Evolutionary conservation across 2,329 filamentous ascomycete genomes (phyloP), one percentile per base, ranked within the genome.

Genomic region (Trichoderma sp.): DNA sequence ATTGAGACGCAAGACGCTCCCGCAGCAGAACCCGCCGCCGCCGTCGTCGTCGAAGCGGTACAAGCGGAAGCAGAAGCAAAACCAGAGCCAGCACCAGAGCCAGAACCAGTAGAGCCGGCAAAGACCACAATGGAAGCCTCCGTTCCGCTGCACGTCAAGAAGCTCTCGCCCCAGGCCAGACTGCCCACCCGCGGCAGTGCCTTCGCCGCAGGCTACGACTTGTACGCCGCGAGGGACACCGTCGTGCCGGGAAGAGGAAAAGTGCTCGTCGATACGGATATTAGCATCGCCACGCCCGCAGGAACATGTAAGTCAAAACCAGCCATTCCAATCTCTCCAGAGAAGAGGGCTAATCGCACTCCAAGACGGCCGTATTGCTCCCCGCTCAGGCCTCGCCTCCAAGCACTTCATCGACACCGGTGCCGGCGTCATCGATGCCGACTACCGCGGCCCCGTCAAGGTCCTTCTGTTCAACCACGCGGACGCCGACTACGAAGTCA

Each of bases 361-460:
- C 6, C 12, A 17, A 94, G 92, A 98, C 78, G 94, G 94, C 72
- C 90, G 94, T 68, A 89, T 97, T 66, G 94, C 94, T 3, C 94
- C 94, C 10, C 91, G 94, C 71, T 95, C 92, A n/a, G 93, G 93
- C 57, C 89, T 97, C 39, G 94, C 94, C 2, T 85, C 89, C 69
- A 99, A 99, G 83, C 89, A 98, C 82, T 95, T 94, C 81, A 98
- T 99, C 78, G 93, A 97, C 79, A 95, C 92, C 0, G 93, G 96
- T 70, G 95, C 95, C 0, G 95, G 95, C 65, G 95, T 99, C 71
- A 98, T 99, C 74, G 95, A 99, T 79, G 94, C 94, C 37, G 95
- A 99, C 80, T 99, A 99, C 83, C 88, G 95, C 39, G 95, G 95
- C 22, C 92, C 92, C 73, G 90, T 99, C 75, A 97, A 96, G 84